Evolutionary conservation across 257 asterid genomes (phyloP).

Genomic region (Penstemon eatonii): DNA sequence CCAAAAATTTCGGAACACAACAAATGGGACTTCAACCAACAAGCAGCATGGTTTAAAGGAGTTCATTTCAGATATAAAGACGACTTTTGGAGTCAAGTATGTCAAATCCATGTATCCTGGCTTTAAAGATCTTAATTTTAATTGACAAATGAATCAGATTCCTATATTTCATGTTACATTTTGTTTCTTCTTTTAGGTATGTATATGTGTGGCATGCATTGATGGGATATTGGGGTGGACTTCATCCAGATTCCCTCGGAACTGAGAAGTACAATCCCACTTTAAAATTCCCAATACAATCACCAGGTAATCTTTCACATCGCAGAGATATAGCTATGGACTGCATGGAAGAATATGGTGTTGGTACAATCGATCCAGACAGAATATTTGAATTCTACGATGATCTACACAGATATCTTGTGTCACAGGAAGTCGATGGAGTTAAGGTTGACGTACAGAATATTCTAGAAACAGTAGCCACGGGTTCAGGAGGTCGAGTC

Average conservation of each 20-base stretch:
- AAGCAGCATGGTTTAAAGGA: slow-evolving; percentile 42
- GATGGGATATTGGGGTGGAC: slow-evolving; percentile 61
- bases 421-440: slow-evolving; percentile 49
- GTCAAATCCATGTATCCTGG: slow-evolving; percentile 5
- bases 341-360: slow-evolving; percentile 44
- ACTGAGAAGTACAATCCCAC: slow-evolving; percentile 43
- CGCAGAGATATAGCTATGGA: slow-evolving; percentile 45
- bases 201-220: slow-evolving; percentile 52
- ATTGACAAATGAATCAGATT: background rate
- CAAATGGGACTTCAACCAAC: slow-evolving; percentile 34
- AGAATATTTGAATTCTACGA: slow-evolving; percentile 41
- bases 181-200: slow-evolving; percentile 31
- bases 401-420: slow-evolving; percentile 49
- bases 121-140: background rate
- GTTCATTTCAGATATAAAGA: slow-evolving; percentile 47
- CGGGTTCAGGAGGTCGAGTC: slow-evolving; percentile 50
- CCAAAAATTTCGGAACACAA: slow-evolving; percentile 41
- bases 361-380: slow-evolving; percentile 42
- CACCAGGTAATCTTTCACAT: slow-evolving; percentile 46
- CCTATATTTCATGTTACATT: background rate
- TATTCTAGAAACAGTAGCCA: slow-evolving; percentile 47
- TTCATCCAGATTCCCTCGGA: slow-evolving; percentile 41
- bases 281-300: slow-evolving; percentile 41
- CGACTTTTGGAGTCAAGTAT: slow-evolving; percentile 42
- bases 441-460: slow-evolving; percentile 54